phyloP scores from a whole-genome alignment of 768 basidiomycete species.

The Mycena floridula region DNA sequence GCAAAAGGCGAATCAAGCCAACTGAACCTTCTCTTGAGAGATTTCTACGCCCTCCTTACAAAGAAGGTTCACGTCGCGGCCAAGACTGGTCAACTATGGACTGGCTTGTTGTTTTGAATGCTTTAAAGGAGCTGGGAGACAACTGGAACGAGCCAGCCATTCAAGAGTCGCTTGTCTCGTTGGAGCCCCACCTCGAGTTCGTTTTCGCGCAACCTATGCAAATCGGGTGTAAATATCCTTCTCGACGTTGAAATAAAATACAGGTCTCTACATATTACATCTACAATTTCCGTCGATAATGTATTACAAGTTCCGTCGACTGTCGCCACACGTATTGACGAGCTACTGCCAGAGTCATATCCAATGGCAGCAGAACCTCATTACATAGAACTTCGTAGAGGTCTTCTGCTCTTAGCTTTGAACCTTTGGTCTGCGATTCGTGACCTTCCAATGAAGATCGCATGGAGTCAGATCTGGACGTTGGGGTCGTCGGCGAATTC shows the following conservation, averaged over 20 bases:
- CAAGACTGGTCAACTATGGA: conserved; percentile 68
- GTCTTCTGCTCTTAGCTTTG: conserved; percentile 48
- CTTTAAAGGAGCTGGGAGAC: conserved; percentile 40
- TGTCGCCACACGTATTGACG: conserved; percentile 88
- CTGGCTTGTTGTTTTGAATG: conserved; percentile 51
- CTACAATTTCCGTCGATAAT: conserved; percentile 52
- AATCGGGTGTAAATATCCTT: neutral
- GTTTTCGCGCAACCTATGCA: conserved; percentile 41
- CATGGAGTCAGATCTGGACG: too few relatives aligned
- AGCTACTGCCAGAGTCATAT: conserved; percentile 87
- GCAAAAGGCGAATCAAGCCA: conserved; percentile 22
- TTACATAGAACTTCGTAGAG: conserved; percentile 86
- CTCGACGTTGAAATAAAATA: neutral
- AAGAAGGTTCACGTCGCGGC: conserved; percentile 55
- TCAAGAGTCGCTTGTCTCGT: conserved; percentile 38
- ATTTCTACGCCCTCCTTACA: conserved; percentile 46
- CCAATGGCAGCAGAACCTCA: conserved; percentile 71
- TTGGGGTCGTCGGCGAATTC: conserved; percentile 2
- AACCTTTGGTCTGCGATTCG: conserved; percentile 18
- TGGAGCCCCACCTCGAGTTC: conserved; percentile 40
- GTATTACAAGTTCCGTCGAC: conserved; percentile 63
- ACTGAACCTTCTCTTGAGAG: conserved; percentile 36
- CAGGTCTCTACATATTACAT: neutral
- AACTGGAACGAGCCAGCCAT: conserved; percentile 52
- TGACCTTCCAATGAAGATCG: conserved; percentile 27